These are phyloP conservation scores for Pouteria glomerata DNA, from an alignment of 148 eudicot genomes.

Conservation along the genomic window DNA sequence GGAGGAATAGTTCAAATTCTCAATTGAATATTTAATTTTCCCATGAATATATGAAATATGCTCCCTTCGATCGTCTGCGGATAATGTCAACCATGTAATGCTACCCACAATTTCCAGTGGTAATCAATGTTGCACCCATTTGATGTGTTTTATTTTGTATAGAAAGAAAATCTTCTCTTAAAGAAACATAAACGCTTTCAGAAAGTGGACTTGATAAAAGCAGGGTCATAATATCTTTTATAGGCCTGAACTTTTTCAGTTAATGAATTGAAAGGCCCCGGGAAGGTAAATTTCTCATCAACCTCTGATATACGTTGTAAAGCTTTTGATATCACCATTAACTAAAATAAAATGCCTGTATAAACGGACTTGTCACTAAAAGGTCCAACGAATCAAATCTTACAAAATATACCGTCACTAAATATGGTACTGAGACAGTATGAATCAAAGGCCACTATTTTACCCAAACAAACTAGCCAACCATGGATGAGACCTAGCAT, in stretches of 20 bases:
- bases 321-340: not conserved
- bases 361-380: not conserved
- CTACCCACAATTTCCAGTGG: not conserved
- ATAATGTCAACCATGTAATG: no score
- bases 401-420: not conserved
- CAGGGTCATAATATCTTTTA: not conserved
- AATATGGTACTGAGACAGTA: not conserved
- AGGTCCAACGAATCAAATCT: not conserved
- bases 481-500: not conserved
- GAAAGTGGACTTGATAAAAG: not conserved
- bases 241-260: not conserved
- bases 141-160: not conserved
- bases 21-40: not conserved
- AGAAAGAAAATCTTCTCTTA: not conserved
- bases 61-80: not conserved
- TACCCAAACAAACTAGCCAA: not conserved
- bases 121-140: not conserved
- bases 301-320: not conserved
- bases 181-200: not conserved
- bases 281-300: not conserved
- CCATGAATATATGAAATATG: not conserved
- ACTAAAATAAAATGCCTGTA: not conserved
- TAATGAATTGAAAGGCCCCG: not conserved
- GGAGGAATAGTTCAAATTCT: not conserved
- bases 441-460: not conserved